A percentile compares a stretch with the other conserved stretches of the same genome.
Evolutionary conservation across 345 rosid genomes (phyloP).

Genomic region (Laguncularia racemosa): DNA sequence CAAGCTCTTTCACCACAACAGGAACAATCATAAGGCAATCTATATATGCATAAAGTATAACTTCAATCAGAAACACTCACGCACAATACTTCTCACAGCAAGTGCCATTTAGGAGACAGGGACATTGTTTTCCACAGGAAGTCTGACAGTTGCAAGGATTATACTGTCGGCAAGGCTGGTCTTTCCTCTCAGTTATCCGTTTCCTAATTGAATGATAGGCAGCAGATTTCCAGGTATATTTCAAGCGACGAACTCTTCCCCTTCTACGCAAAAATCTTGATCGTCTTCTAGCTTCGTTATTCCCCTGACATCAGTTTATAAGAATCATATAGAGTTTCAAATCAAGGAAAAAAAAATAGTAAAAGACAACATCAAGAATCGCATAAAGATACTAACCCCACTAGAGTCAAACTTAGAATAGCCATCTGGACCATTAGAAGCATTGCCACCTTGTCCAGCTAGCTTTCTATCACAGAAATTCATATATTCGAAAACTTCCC

Average conservation of each 20-base stretch:
- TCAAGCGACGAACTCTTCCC: constrained; percentile 93
- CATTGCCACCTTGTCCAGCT: constrained; percentile 55
- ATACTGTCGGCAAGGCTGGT: constrained; percentile 97
- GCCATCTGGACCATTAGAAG: constrained; percentile 54
- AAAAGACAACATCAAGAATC: neutral
- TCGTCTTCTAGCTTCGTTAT: constrained; percentile 83
- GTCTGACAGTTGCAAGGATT: constrained; percentile 93
- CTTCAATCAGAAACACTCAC: constrained; percentile 38
- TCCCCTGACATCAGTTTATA: constrained; percentile 37
- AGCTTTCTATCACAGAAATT: constrained; percentile 56
- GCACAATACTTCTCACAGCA: constrained; percentile 99
- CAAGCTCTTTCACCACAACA: too few species aligned
- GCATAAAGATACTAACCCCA: constrained; percentile 52
- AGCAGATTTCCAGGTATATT: constrained; percentile 99
- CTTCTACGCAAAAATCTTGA: constrained; percentile 91
- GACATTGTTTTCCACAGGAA: constrained; percentile 91
- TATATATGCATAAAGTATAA: too few species aligned
- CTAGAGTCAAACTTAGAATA: constrained; percentile 70
- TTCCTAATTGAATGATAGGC: constrained; percentile 97
- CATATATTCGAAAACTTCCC: constrained; percentile 89
- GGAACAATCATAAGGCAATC: too few species aligned
- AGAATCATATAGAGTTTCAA: constrained; percentile 1
- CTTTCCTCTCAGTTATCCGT: constrained; percentile 83
- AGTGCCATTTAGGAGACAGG: constrained; percentile 87
- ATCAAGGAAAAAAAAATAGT: neutral